These are phyloP conservation scores for Podaxis rugospora DNA, from an alignment of 768 basidiomycete genomes.

Conservation along the genomic window DNA sequence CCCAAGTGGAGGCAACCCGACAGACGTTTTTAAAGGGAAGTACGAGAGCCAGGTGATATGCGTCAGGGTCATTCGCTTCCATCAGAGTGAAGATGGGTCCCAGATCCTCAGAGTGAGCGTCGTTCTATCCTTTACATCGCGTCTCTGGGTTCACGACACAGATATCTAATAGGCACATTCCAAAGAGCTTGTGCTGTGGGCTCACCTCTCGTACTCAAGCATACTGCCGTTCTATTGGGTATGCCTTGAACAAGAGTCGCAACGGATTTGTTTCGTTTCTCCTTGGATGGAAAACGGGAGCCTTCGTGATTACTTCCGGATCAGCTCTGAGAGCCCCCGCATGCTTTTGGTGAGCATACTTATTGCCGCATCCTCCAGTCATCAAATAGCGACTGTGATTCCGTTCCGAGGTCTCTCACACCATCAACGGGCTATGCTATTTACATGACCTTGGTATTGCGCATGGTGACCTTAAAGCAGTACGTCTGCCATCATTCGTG, in stretches of 20 bases:
- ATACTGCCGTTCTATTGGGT: slow-evolving; percentile 31
- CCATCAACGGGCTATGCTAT: background rate
- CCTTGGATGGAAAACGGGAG: slow-evolving; percentile 20
- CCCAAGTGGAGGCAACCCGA: background rate
- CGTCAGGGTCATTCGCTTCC: background rate
- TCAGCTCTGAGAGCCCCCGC: slow-evolving; percentile 6
- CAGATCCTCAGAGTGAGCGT: no score
- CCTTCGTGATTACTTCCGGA: slow-evolving; percentile 12
- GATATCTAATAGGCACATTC: background rate
- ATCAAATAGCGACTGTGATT: background rate
- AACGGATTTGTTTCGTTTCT: slow-evolving; percentile 14
- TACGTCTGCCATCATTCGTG: no score
- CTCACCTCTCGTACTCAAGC: slow-evolving; percentile 27
- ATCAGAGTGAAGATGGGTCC: no score
- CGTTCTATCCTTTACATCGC: no score
- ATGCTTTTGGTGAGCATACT: slow-evolving; percentile 11
- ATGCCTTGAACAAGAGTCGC: slow-evolving; percentile 12
- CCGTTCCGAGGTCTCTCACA: background rate
- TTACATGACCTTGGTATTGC: no score
- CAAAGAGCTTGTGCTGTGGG: slow-evolving; percentile 31
- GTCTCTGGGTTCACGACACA: no score
- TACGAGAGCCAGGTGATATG: background rate
- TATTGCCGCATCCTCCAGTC: background rate
- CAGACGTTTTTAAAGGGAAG: background rate
- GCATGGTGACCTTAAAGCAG: no score